Percentiles rank a stretch among this genome's conserved stretches.
Evolutionary conservation across 352 stramenopile species (phyloP).

Genomic region (Phytophthora pinifolia): DNA sequence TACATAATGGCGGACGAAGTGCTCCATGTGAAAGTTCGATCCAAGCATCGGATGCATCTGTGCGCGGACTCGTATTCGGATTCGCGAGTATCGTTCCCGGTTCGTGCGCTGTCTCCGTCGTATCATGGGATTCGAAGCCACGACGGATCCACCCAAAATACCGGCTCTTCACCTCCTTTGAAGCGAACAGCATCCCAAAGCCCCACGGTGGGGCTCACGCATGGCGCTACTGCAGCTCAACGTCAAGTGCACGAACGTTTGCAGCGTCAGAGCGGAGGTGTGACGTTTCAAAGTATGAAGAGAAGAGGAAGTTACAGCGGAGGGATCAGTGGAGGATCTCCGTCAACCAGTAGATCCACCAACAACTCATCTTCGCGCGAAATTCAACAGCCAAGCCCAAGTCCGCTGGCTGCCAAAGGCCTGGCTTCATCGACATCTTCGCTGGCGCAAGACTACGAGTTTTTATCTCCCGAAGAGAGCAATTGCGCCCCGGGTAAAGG

Average conservation of each 20-base stretch:
- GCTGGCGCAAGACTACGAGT: conserved; percentile 33
- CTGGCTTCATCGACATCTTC: conserved; percentile 22
- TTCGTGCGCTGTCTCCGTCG: conserved; percentile 23
- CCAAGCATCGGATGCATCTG: conserved; percentile 44
- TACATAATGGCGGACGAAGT: conserved; percentile 77
- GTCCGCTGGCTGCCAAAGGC: conserved; percentile 4
- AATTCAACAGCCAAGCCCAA: conserved; percentile 15
- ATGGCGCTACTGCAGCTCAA: conserved; percentile 30
- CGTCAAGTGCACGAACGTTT: conserved; percentile 31
- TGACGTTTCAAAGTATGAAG: conserved; percentile 13
- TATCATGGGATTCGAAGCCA: conserved; percentile 23
- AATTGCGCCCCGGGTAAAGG: conserved; percentile 25
- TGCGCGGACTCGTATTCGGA: conserved; percentile 33
- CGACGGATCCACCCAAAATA: conserved; percentile 19
- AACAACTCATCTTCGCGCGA: conserved; percentile 16
- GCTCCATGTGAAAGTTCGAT: conserved; percentile 63
- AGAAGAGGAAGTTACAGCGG: conserved; percentile 30
- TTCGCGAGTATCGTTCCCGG: conserved; percentile 27
- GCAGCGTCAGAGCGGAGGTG: conserved; percentile 24
- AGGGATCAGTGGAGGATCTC: conserved; percentile 9
- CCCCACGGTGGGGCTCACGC: conserved; percentile 20
- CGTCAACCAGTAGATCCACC: conserved; percentile 13
- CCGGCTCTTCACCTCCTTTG: conserved; percentile 7
- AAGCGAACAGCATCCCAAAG: conserved; percentile 27
- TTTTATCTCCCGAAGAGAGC: conserved; percentile 20